Evolutionary conservation across 768 basidiomycete genomes (phyloP), one percentile per base, ranked within the genome.

Genomic region (Russula abietina): DNA sequence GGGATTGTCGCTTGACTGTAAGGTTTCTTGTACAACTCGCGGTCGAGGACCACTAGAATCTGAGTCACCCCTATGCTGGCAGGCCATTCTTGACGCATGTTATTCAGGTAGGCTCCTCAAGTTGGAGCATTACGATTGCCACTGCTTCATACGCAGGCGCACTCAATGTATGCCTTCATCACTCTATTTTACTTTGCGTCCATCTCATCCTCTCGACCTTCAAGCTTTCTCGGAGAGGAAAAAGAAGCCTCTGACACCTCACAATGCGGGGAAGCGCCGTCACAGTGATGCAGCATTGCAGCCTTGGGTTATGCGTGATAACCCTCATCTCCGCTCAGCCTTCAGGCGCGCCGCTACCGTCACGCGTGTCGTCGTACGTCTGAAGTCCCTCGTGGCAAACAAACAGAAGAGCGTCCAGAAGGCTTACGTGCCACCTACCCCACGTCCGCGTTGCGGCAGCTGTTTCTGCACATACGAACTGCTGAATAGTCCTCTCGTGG

Each of bases 11-110:
- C 46, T 52, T 70, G 14, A 68, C 65, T 1, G 68, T 68, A 33
- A 43, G 60, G 10, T 16, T 19, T 24, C 32, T 24, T 10, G n/a
- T 19, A 10, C 30, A 8, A 9, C 12, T 26, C 9, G 45, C 4
- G 17, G 4, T 22, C 3, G 43, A 46, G 12, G 17, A 12, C n/a
- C 12, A 14, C 22, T 48, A 24, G 12, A 48, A 46, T 16, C 16
- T 39, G 16, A 36, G 3, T 36, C 8, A 12, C 3, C 11, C 22
- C 28, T 14, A 9, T n/a, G n/a, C n/a, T n/a, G n/a, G n/a, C 24
- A 69, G 68, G 69, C 68, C 6, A 66, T 69, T 43, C 49, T 70
- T 2, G 69, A 70, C 26, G 49, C 68, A 0, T 70, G 69, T 28
- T 59, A 68, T 55, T 68, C 66, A 0, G 68, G 64, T 4, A 65